Evolutionary conservation across 1,284 basidiomycete genomes (phyloP).

Genomic region (Rhizoctonia solani): DNA sequence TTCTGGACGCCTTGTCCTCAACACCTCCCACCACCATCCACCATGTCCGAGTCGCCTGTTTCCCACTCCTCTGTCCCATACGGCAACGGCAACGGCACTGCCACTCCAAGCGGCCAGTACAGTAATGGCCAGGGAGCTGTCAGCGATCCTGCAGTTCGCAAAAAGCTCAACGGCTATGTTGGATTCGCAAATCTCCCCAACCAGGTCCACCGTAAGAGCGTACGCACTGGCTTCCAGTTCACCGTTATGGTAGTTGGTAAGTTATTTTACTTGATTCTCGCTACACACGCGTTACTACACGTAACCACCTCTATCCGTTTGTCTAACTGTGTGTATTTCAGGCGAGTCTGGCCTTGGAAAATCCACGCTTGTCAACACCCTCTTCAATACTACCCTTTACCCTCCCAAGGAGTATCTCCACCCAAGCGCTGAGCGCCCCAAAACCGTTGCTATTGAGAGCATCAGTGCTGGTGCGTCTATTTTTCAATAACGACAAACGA

Average conservation of each 20-base stretch:
- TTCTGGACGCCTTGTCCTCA: not conserved
- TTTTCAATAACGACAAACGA: no score
- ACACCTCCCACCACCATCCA: slow-evolving; percentile 5
- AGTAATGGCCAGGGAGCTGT: slow-evolving; percentile 6
- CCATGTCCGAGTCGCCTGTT: slow-evolving; percentile 33
- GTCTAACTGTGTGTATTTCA: slow-evolving; percentile 45
- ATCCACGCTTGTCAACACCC: slow-evolving; percentile 95
- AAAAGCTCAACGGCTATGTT: slow-evolving; percentile 91
- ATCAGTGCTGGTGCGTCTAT: slow-evolving; percentile 82
- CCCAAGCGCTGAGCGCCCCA: slow-evolving; percentile 83
- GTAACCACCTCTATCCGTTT: slow-evolving; percentile 1
- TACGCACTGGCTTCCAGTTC: slow-evolving; percentile 96
- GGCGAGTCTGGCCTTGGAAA: slow-evolving; percentile 98
- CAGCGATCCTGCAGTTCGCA: slow-evolving; percentile 64
- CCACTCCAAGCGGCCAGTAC: slow-evolving; percentile 18
- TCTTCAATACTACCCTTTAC: slow-evolving; percentile 95
- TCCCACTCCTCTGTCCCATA: slow-evolving; percentile 35
- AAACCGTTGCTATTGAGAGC: slow-evolving; percentile 94
- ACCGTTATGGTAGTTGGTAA: slow-evolving; percentile 94
- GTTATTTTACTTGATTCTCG: slow-evolving; percentile 46
- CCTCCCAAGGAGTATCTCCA: slow-evolving; percentile 80
- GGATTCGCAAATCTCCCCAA: slow-evolving; percentile 93
- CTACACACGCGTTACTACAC: slow-evolving; percentile 19
- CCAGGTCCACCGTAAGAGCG: slow-evolving; percentile 96
- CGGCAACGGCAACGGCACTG: slow-evolving; percentile 24